phyloP scores from a whole-genome alignment of 1,284 basidiomycete species.

The Apiotrichum porosum region DNA sequence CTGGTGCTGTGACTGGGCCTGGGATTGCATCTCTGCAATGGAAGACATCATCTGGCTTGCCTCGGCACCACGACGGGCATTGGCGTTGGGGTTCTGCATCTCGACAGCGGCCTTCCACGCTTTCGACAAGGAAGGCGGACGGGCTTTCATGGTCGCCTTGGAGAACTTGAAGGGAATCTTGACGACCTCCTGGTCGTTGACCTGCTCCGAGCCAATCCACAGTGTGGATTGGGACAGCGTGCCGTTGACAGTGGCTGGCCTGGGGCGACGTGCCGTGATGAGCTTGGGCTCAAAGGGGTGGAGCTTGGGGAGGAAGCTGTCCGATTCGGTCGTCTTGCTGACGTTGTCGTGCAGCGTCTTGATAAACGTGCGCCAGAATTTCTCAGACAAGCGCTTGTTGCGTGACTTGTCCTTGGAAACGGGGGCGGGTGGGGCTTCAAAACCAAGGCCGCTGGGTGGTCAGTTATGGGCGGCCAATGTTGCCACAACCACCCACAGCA shows the following conservation, averaged over 20 bases:
- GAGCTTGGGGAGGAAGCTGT: constrained; percentile 54
- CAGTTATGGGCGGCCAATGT: neutral
- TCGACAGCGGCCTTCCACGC: constrained; percentile 55
- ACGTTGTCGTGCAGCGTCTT: constrained; percentile 52
- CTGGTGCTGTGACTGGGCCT: constrained; percentile 17
- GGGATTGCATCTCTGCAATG: constrained; percentile 4
- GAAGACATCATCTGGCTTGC: constrained; percentile 4
- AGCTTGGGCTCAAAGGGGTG: constrained; percentile 69
- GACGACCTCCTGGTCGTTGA: constrained; percentile 63
- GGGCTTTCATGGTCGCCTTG: constrained; percentile 72
- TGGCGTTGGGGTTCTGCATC: constrained; percentile 23
- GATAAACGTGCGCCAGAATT: constrained; percentile 58
- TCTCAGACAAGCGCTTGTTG: constrained; percentile 63
- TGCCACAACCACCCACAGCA: constrained; percentile 37
- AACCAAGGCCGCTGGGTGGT: constrained; percentile 33
- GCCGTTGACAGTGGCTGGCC: constrained; percentile 65
- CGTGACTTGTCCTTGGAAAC: constrained; percentile 39
- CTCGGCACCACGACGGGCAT: neutral
- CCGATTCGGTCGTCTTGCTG: constrained; percentile 41
- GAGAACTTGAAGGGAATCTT: constrained; percentile 70
- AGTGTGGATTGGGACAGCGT: constrained; percentile 60
- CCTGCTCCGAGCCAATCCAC: constrained; percentile 67
- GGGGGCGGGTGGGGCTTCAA: constrained; percentile 21
- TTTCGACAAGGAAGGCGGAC: constrained; percentile 76
- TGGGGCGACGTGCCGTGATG: constrained; percentile 62